Conservation (phyloP, 306 rosid genomes). For the Corylus americana region DNA sequence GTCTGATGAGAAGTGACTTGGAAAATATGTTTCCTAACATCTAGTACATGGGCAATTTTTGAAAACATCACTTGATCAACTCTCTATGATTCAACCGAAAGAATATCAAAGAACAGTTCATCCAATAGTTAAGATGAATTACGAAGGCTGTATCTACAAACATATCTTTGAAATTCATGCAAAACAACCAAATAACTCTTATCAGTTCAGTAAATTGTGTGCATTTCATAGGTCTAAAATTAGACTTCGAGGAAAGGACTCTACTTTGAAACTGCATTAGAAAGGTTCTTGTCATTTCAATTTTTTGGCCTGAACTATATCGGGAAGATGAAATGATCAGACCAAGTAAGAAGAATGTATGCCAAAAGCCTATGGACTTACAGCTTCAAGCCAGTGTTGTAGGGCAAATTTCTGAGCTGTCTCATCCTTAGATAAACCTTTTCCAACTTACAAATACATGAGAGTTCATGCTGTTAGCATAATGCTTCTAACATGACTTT, state of each 20-base stretch:
- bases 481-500: neutral
- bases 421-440: conserved; percentile 49
- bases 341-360: neutral
- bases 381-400: conserved; percentile 66
- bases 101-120: neutral
- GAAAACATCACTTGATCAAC: neutral
- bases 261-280: no score
- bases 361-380: conserved; percentile 22
- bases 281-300: no score
- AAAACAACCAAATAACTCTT: neutral
- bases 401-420: conserved; percentile 53
- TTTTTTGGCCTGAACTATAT: no score
- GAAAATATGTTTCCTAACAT: neutral
- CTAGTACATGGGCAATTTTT: neutral
- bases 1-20: neutral
- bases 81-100: neutral
- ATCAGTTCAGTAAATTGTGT: no score
- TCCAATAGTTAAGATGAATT: neutral
- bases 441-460: conserved; percentile 41
- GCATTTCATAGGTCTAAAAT: no score
- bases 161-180: neutral
- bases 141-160: neutral
- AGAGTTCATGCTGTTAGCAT: neutral
- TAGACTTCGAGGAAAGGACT: no score
- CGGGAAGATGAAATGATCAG: neutral